Evolutionary conservation across 345 rosid species (phyloP).

Genomic region (Camelina sativa): DNA sequence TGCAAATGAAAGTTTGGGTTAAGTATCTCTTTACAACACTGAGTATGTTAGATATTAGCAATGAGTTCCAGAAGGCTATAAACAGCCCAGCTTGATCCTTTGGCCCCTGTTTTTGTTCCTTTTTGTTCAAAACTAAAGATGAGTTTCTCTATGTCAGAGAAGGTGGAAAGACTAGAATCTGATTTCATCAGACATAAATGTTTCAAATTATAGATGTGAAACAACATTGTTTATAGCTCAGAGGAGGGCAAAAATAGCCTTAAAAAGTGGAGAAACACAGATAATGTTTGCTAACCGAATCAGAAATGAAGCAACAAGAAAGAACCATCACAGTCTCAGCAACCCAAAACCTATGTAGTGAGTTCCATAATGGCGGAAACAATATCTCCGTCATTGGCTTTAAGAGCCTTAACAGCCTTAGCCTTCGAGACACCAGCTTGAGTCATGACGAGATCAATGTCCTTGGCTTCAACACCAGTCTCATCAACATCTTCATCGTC

Average conservation of each 20-base stretch:
- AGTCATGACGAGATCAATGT: slow-evolving; percentile 88
- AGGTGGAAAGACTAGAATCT: no score
- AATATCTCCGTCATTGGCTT: slow-evolving; percentile 69
- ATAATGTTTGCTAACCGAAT: slow-evolving; percentile 12
- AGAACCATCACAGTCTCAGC: background rate
- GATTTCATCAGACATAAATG: background rate
- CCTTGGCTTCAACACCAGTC: slow-evolving; percentile 76
- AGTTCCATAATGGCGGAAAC: slow-evolving; percentile 97
- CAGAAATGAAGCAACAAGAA: slow-evolving; percentile 2
- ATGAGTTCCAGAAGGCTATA: slow-evolving; percentile 2
- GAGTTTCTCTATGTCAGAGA: no score
- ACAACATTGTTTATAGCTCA: slow-evolving; percentile 30
- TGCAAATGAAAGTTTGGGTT: slow-evolving; percentile 23
- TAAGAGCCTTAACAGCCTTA: slow-evolving; percentile 86
- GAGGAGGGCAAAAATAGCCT: background rate
- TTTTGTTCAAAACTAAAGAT: background rate
- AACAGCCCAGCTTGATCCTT: slow-evolving; percentile 23
- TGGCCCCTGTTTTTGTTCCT: slow-evolving; percentile 39
- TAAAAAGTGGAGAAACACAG: slow-evolving; percentile 22
- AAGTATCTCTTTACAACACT: slow-evolving; percentile 13
- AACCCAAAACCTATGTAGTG: slow-evolving; percentile 55
- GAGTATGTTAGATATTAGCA: slow-evolving; percentile 12
- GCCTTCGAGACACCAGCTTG: slow-evolving; percentile 76
- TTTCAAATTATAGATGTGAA: background rate
- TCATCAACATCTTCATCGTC: slow-evolving; percentile 87